phyloP scores from a whole-genome alignment of 441 rosid genomes.

The Theobroma grandiflorum region DNA sequence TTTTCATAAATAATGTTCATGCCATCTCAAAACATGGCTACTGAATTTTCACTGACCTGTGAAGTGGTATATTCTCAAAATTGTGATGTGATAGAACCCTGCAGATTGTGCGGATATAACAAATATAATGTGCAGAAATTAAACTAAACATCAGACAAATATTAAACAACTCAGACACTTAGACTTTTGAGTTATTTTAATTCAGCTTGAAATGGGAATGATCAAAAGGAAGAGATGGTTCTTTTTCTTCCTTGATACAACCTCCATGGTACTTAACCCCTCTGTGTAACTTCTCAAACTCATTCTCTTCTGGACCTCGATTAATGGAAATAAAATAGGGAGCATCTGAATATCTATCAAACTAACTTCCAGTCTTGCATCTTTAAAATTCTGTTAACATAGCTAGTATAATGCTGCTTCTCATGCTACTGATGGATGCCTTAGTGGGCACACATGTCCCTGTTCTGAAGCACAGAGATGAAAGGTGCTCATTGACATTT shows the following conservation, averaged over 20 bases:
- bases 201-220: not conserved
- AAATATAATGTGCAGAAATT: not conserved
- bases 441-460: not conserved
- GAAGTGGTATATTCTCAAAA: not conserved
- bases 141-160: not conserved
- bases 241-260: not conserved
- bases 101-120: not conserved
- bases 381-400: not conserved
- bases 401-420: slow-evolving; percentile 3
- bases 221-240: not conserved
- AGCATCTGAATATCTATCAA: not conserved
- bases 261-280: not conserved
- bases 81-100: not conserved
- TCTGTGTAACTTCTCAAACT: not conserved
- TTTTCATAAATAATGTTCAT: not conserved
- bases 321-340: not conserved
- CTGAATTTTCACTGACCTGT: not conserved
- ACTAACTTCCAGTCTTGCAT: not conserved
- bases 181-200: not conserved
- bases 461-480: not conserved
- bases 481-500: not conserved
- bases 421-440: not conserved
- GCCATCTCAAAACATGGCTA: not conserved
- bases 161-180: not conserved
- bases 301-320: not conserved